Evolutionary conservation across 495 filamentous ascomycete genomes (phyloP), one percentile per base, ranked within the genome.

Genomic region (Aspergillus funiculosus): DNA sequence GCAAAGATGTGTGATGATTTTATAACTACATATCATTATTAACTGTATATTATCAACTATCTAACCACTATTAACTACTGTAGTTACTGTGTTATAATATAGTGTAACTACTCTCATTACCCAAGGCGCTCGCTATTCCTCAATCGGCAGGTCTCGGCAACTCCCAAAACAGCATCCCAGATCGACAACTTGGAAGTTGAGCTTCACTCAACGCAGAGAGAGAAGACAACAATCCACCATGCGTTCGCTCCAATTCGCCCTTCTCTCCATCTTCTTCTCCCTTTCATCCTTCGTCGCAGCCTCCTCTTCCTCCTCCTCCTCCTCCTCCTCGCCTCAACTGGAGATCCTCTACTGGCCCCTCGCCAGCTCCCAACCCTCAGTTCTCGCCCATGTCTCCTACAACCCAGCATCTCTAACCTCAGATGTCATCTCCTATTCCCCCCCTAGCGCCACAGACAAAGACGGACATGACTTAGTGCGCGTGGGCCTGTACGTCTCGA

Each of bases 321-420:
- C 56, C 38, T 47, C 48, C 41, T 54, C 54, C n/a, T 46, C 39
- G 3, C 24, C 50, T 14, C 55, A 63, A 3, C 51, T 63, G 4
- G 68, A 73, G 24, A 56, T 73, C 40, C 52, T 67, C 13, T 67
- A 64, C 54, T 73, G 69, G 69, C 65, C 67, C 30, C 17, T 71
- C 11, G 45, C 52, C 20, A 42, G 57, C 15, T 7, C 65, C 8
- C 50, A 67, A 31, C 69, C 69, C 4, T 68, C 65, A 17, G 42
- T 63, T 22, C 61, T 73, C 36, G 67, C 69, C 14, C 66, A 59
- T 28, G 48, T 73, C 52, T 57, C 67, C 26, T 73, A 69, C 41
- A 61, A 71, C 39, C 57, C 60, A 14, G 28, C 50, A 6, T 57
- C 62, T 2, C 47, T 64, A 26, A 58, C 58, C 18, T 59, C 61